Evolutionary conservation across 2,329 filamentous ascomycete genomes (phyloP), one percentile per base, ranked within the genome.

Genomic region (Fusarium sp.): DNA sequence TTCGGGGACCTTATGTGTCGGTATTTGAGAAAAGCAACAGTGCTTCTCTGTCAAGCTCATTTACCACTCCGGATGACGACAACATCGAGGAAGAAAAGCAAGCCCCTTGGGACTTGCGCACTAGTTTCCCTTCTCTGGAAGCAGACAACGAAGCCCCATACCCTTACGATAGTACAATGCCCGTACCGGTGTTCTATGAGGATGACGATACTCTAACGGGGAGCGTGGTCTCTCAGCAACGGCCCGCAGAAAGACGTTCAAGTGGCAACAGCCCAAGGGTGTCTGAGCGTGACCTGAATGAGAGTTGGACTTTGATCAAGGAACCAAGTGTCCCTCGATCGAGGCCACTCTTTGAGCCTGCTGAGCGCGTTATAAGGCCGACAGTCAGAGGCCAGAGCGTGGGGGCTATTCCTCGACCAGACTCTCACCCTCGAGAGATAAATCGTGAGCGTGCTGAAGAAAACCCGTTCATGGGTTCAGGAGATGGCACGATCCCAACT

Each of bases 1-100:
- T 62, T 22, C 66, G 58, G n/a, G 70, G 58, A n/a, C 73, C 74
- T 33, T 69, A 76, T n/a, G 66, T 78, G 31, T 78, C 75, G 6
- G 74, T 78, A 13, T 78, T 78, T 55, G 75, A 77, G 35, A 75
- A 75, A 57, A 74, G 74, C 47, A 77, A 74, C 33, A 75, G 67
- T 51, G 45, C 70, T 28, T 76, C 75, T 22, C 39, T 69, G 2
- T 72, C 72, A 14, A 75, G 68, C 48, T 75, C 75, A 6, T 63
- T 64, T 31, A 57, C 72, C 42, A 67, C 66, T 26, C 44, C 49
- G 18, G 73, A 75, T 24, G 57, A 54, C 54, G 61, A 54, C 33
- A 69, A 48, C 17, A 36, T 66, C 18, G 47, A 63, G 49, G 47
- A 51, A 44, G 57, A 69, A n/a, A 48, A 62, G 36, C 48, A 58